phyloP scores from a whole-genome alignment of 1,139 yeast genomes.

The Wickerhamomyces sp. region DNA sequence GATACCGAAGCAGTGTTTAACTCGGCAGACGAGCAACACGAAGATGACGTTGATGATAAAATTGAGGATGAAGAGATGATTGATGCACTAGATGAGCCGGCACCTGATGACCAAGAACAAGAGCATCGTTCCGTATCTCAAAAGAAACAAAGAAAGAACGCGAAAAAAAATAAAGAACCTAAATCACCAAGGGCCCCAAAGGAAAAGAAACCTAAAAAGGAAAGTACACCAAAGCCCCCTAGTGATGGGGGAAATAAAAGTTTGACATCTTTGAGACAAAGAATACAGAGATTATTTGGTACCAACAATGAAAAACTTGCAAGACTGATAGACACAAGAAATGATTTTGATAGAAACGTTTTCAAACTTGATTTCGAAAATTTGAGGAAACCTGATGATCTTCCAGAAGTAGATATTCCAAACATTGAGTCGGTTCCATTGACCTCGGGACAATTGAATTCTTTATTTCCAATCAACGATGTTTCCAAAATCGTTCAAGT shows the following conservation, averaged over 20 bases:
- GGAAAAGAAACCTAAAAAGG: slow-evolving; percentile 4
- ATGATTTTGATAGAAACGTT: slow-evolving; percentile 30
- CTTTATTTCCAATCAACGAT: slow-evolving; percentile 8
- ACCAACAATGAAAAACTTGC: slow-evolving; percentile 27
- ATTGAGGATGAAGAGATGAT: slow-evolving; percentile 7
- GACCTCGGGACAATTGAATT: slow-evolving; percentile 12
- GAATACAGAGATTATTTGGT: slow-evolving; percentile 32
- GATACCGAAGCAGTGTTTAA: slow-evolving; percentile 8
- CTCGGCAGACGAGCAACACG: slow-evolving; percentile 3
- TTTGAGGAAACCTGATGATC: slow-evolving; percentile 13
- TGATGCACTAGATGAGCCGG: slow-evolving; percentile 5
- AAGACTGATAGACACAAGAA: slow-evolving; percentile 29
- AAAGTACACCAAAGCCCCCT: slow-evolving; percentile 12
- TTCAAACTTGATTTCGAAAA: slow-evolving; percentile 25
- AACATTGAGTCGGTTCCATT: slow-evolving; percentile 5
- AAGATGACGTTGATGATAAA: slow-evolving; percentile 12
- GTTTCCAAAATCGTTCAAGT: slow-evolving; percentile 11
- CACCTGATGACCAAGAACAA: not conserved
- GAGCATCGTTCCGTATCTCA: not conserved
- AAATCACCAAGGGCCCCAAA: slow-evolving; percentile 1
- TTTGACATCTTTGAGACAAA: slow-evolving; percentile 32
- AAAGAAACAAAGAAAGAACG: not conserved
- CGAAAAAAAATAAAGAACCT: slow-evolving; percentile 6
- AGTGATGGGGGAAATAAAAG: slow-evolving; percentile 23
- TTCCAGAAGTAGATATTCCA: slow-evolving; percentile 7